Evolutionary conservation across 2,329 filamentous ascomycete species (phyloP), one percentile per base, ranked within the genome.

Genomic region (Mollisia scopiformis): DNA sequence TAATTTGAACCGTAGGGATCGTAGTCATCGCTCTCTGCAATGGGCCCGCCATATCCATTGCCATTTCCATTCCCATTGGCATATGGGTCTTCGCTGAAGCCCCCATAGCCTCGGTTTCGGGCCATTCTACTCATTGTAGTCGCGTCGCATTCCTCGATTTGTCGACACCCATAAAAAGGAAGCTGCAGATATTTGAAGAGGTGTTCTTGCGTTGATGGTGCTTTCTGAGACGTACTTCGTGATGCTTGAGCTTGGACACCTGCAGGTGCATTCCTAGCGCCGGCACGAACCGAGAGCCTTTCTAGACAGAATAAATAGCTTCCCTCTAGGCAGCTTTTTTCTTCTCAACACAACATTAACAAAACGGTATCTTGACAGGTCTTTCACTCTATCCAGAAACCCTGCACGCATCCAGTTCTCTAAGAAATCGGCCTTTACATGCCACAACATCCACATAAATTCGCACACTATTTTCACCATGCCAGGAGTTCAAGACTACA

Each of bases 1-100:
- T 72, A 72, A n/a, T 59, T 59, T 5, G 52, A 63, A 14, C 66
- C 66, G 62, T 71, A 73, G 30, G 71, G 70, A 61, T 72, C 72
- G 51, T 74, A 73, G 30, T 74, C 71, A 33, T 70, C 70, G 41
- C 52, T 55, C 28, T 67, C 68, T 47, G 43, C 23, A n/a, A 28
- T 47, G 28, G 63, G 62, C 10, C 66, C 51, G 19, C 65, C 65
- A 57, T 69, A 70, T 39, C 65, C 66, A 50, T 59, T 61, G 19
- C 65, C 63, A 58, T 67, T 66, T 11, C 66, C 66, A 55, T 68
- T 66, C 19, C 65, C 65, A 55, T 70, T 71, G 25, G 66, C 54
- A 47, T 71, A 73, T 7, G 70, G 67, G 58, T 73, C 71, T 10
- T 69, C 67, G 50, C 67, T 68, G 21, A 70, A 66, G 28, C 68